Percentiles rank a stretch among this genome's conserved stretches.
Evolutionary conservation across 371 early-diverging fungal genomes (phyloP).

Genomic region (Lichtheimia ramosa): DNA sequence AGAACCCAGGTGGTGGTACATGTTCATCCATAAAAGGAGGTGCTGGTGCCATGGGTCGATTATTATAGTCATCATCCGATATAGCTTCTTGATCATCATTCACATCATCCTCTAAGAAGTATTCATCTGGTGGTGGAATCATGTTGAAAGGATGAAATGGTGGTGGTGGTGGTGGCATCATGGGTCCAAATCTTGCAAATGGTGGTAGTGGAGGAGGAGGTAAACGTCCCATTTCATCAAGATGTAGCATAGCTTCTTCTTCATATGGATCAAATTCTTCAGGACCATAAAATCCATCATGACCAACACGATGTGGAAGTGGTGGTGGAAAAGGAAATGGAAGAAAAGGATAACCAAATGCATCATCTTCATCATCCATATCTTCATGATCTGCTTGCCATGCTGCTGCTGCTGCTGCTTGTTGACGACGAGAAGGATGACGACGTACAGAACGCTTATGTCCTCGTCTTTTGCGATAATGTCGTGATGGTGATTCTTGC

Average conservation of each 20-base stretch:
- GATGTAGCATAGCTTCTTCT: not conserved
- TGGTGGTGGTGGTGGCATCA: not conserved
- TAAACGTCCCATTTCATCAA: conserved; percentile 2
- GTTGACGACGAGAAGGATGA: not conserved
- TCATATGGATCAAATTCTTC: conserved; percentile 5
- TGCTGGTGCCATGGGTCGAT: not conserved
- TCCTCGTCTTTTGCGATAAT: not conserved
- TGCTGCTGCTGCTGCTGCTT: not conserved
- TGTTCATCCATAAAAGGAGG: not conserved
- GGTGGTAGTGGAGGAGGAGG: conserved; percentile 3
- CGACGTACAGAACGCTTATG: not conserved
- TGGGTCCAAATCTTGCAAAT: not conserved
- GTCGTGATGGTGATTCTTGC: not conserved
- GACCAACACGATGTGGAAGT: not conserved
- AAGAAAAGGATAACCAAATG: not conserved
- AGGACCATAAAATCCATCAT: not conserved
- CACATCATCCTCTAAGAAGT: not conserved
- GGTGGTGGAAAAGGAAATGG: not conserved
- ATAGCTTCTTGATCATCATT: conserved; percentile 1
- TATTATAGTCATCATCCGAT: not conserved
- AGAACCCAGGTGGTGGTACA: conserved; percentile 7
- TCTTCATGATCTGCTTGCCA: not conserved
- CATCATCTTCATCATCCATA: not conserved
- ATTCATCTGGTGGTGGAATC: not conserved
- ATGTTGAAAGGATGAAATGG: not conserved